Evolutionary conservation across 2,329 filamentous ascomycete species (phyloP).

Genomic region (Fusarium sp.): DNA sequence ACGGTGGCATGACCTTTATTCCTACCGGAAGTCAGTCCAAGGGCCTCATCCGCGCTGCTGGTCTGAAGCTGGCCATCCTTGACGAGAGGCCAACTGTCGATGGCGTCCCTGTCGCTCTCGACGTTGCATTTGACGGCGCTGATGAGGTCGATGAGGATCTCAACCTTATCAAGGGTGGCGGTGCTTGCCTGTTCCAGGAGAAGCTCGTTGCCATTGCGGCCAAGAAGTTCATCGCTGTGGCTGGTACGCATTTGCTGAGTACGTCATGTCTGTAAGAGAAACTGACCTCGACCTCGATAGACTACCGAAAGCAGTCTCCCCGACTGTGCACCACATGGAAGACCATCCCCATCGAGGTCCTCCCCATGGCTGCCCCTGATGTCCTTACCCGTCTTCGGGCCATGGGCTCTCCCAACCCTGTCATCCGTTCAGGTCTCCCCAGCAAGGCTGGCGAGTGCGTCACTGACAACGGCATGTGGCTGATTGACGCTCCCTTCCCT

Average conservation of each 20-base stretch:
- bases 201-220: constrained; percentile 91
- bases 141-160: constrained; percentile 96
- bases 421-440: constrained; percentile 77
- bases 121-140: constrained; percentile 95
- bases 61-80: constrained; percentile 81
- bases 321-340: constrained; percentile 84
- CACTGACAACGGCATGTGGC: constrained; percentile 73
- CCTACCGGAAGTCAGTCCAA: constrained; percentile 94
- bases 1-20: constrained; percentile 80
- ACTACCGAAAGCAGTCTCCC: constrained; percentile 89
- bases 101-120: constrained; percentile 67
- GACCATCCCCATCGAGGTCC: constrained; percentile 91
- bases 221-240: constrained; percentile 88
- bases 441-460: constrained; percentile 84
- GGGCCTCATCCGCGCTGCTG: constrained; percentile 83
- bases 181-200: constrained; percentile 97
- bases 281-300: constrained; percentile 54
- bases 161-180: constrained; percentile 98
- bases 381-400: constrained; percentile 78
- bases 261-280: constrained; percentile 1
- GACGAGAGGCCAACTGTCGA: constrained; percentile 72
- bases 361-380: constrained; percentile 82
- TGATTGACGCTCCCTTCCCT: constrained; percentile 92
- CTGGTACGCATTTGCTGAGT: constrained; percentile 63
- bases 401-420: constrained; percentile 79